Evolutionary conservation across 108 stramenopile species (phyloP), one percentile per base, ranked within the genome.

Genomic region (Fragilariopsis cylindrus): DNA sequence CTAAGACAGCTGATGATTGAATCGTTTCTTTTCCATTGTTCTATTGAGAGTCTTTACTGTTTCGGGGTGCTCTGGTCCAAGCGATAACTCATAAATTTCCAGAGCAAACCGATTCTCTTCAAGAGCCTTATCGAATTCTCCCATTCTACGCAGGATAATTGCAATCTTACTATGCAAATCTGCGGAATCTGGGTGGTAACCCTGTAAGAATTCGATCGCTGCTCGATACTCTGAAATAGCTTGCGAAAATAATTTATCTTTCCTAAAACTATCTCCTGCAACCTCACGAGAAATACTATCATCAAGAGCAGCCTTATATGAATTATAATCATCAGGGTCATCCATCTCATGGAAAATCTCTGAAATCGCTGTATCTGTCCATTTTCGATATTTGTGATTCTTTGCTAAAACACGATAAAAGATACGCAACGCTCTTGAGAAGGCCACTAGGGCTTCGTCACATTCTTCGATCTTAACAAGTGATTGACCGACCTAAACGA

Each of bases 11-110:
- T 79, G 78, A 0, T 79, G 78, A 0, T 57, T 66, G 16, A 79
- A 43, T 13, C 66, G 48, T 53, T 73, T 72, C 67, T 79, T 79
- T 48, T 68, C 65, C 11, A 79, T 49, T 40, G 71, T 48, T 18
- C 72, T 55, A 15, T 69, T 73, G 18, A 73, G 44, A 16, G 78
- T 57, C 71, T 73, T 79, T 12, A 79, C 78, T 6, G 78, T 79
- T 45, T 79, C 78, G 3, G 78, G 78, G 68, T 79, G 78, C 18
- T 79, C 78, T n/a, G 78, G 70, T 4, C 78, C 78, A 48, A 79
- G 50, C 18, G 78, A 79, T 42, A 73, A 52, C 55, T 79, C 78
- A 45, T 79, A 79, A 16, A 79, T 79, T 49, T 79, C 78, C 3
- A 62, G 71, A 21, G 78, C 78, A 50, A 39, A 79, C 7, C 55